Percentiles rank a stretch among this genome's conserved stretches.
Evolutionary conservation across 1,284 basidiomycete species (phyloP).

Genomic region (Cryptococcus jaspeensis): DNA sequence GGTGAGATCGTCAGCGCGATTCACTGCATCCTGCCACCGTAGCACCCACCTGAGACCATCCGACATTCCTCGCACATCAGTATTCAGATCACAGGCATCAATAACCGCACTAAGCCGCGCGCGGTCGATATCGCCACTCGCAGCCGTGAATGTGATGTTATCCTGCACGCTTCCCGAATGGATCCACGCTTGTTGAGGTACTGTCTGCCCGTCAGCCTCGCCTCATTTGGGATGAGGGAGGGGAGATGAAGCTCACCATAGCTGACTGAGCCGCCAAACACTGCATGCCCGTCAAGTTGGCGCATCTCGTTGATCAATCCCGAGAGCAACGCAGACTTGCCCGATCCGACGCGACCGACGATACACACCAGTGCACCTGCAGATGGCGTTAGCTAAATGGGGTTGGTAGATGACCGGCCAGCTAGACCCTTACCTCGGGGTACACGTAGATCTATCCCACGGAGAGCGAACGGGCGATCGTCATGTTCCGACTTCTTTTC

Average conservation of each 20-base stretch:
- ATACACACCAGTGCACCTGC: constrained; percentile 32
- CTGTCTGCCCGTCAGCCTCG: constrained; percentile 47
- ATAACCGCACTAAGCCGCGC: constrained; percentile 21
- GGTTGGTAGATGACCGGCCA: not conserved
- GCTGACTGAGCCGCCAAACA: constrained; percentile 63
- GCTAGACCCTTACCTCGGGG: constrained; percentile 4
- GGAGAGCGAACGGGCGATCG: constrained; percentile 6
- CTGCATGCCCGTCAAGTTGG: constrained; percentile 60
- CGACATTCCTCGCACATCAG: constrained; percentile 26
- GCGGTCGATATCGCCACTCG: constrained; percentile 21
- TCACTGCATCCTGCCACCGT: not conserved
- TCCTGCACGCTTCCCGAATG: constrained; percentile 65
- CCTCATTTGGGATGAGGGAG: too few species aligned
- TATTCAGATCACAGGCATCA: constrained; percentile 28
- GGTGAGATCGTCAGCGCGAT: not conserved
- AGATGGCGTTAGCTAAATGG: too few species aligned
- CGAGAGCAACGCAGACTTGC: constrained; percentile 60
- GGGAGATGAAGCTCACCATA: constrained; percentile 57
- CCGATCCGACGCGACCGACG: constrained; percentile 40
- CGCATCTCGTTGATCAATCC: constrained; percentile 75
- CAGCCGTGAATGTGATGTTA: constrained; percentile 40
- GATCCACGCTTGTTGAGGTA: constrained; percentile 60
- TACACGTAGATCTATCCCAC: constrained; percentile 5
- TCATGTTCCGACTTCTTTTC: not conserved
- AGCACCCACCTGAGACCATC: constrained; percentile 22